Conservation (phyloP, 768 basidiomycete species). For the Russula sp. region DNA sequence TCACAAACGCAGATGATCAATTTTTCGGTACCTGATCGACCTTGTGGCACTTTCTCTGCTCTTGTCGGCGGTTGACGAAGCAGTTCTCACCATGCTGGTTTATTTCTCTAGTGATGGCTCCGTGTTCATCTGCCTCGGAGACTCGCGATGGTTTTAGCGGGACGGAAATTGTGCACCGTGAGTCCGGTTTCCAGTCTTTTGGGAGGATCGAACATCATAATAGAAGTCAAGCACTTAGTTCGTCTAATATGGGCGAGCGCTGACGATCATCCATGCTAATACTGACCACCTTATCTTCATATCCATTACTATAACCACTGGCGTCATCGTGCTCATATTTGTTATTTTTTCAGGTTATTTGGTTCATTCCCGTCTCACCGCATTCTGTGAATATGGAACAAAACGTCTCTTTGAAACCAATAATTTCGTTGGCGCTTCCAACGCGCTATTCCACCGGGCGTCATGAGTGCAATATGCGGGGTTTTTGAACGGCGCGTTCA, state of each 20-base stretch:
- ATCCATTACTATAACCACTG: slow-evolving; percentile 36
- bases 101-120: background rate
- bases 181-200: slow-evolving; percentile 34
- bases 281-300: slow-evolving; percentile 46
- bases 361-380: slow-evolving; percentile 1
- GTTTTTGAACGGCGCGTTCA: background rate
- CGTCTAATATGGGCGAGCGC: slow-evolving; percentile 60
- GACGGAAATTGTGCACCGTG: slow-evolving; percentile 33
- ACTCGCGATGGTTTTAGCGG: background rate
- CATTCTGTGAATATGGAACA: background rate
- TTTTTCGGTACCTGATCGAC: background rate
- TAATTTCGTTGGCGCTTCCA: slow-evolving; percentile 1
- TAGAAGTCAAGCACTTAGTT: slow-evolving; percentile 89
- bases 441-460: background rate
- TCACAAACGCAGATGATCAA: background rate
- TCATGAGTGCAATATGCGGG: background rate
- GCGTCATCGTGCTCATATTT: slow-evolving; percentile 12
- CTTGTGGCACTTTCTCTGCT: background rate
- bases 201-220: slow-evolving; percentile 61
- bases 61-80: background rate
- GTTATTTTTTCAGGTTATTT: background rate
- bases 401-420: too few relatives aligned
- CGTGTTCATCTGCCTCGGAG: background rate
- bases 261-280: slow-evolving; percentile 84
- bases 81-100: background rate